phyloP scores from a whole-genome alignment of 1,284 basidiomycete genomes.

The Boletus holoroseus region DNA sequence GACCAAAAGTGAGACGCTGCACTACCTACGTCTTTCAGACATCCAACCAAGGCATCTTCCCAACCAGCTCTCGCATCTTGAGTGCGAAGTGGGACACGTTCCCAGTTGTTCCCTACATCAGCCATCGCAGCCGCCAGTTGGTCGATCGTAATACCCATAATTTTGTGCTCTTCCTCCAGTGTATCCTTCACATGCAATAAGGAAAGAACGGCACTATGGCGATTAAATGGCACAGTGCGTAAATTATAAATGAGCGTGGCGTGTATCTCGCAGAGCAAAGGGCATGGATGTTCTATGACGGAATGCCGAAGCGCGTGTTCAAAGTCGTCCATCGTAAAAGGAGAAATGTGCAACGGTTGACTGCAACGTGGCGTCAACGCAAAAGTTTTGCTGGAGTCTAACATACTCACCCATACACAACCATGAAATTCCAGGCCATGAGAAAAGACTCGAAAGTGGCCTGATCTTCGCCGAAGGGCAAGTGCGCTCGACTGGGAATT shows the following conservation, averaged over 20 bases:
- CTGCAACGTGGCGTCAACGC: constrained; percentile 37
- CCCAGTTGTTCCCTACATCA: constrained; percentile 77
- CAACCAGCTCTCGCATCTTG: constrained; percentile 68
- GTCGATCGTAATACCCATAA: constrained; percentile 54
- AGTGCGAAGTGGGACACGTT: constrained; percentile 62
- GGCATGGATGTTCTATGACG: constrained; percentile 63
- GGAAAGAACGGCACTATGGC: constrained; percentile 67
- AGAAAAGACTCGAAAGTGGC: constrained; percentile 81
- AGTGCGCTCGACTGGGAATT: constrained; percentile 49
- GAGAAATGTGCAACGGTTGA: constrained; percentile 82
- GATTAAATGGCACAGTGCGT: constrained; percentile 67
- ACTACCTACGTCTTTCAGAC: constrained; percentile 76
- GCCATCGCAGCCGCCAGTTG: constrained; percentile 58
- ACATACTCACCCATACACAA: constrained; percentile 76
- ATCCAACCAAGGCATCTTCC: constrained; percentile 84
- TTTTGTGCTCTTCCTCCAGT: constrained; percentile 37
- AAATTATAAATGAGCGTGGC: constrained; percentile 85
- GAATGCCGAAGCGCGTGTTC: constrained; percentile 83
- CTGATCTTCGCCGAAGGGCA: constrained; percentile 73
- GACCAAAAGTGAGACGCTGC: background rate
- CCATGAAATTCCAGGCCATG: constrained; percentile 88
- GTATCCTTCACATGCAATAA: constrained; percentile 46
- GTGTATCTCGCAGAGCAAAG: constrained; percentile 84
- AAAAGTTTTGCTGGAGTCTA: background rate
- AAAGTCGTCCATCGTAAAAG: constrained; percentile 91